Conservation (phyloP, 208 protist species). For the Leishmania tropica region DNA sequence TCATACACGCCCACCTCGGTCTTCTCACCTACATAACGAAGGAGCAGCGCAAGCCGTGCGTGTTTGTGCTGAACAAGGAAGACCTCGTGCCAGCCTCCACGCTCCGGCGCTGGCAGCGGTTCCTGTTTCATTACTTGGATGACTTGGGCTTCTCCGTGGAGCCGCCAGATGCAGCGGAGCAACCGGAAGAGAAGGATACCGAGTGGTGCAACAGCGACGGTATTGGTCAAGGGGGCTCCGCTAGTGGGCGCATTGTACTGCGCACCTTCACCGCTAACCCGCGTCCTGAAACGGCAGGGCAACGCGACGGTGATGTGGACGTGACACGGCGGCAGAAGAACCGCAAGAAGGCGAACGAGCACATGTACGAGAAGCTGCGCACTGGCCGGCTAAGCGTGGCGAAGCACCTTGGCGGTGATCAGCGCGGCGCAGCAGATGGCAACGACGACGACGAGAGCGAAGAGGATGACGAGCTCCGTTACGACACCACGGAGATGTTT, state of each 20-base stretch:
- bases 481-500: constrained; percentile 64
- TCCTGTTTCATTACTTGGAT: constrained; percentile 64
- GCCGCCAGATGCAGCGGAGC: constrained; percentile 5
- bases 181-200: background rate
- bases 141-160: constrained; percentile 45
- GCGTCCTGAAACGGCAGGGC: constrained; percentile 51
- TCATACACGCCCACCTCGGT: constrained; percentile 94
- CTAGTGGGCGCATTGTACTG: constrained; percentile 42
- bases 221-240: background rate
- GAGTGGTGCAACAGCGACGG: background rate
- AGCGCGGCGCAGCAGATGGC: constrained; percentile 7
- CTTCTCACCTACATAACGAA: constrained; percentile 92
- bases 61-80: constrained; percentile 96
- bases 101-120: constrained; percentile 72
- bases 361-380: constrained; percentile 81
- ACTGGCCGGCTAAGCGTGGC: constrained; percentile 46
- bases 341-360: constrained; percentile 50
- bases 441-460: constrained; percentile 31
- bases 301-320: constrained; percentile 35
- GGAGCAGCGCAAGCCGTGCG: constrained; percentile 84
- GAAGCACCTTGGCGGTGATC: constrained; percentile 13
- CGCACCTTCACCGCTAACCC: constrained; percentile 82
- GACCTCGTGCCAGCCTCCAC: constrained; percentile 80
- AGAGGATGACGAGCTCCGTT: constrained; percentile 37
- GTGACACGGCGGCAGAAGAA: constrained; percentile 52